A percentile compares a stretch with the other conserved stretches of the same genome.
Evolutionary conservation across 495 filamentous ascomycete genomes (phyloP).

Genomic region (Trichoderma virens): DNA sequence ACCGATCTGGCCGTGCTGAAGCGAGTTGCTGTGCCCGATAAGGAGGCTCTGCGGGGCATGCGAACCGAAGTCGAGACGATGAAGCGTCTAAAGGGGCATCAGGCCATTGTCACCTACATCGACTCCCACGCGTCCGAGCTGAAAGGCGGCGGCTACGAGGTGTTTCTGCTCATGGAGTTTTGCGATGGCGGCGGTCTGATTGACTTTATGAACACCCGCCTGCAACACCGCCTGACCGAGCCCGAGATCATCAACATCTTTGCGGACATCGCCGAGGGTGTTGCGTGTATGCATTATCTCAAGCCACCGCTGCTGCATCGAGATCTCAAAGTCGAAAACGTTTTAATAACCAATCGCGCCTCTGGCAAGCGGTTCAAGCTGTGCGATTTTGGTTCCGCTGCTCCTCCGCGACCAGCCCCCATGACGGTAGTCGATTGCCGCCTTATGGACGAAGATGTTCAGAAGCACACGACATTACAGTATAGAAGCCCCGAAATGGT

Average conservation of each 20-base stretch:
- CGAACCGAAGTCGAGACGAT: constrained; percentile 98
- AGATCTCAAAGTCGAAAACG: constrained; percentile 97
- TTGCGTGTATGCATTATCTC: constrained; percentile 98
- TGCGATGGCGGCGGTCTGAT: constrained; percentile 81
- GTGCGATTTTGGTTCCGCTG: constrained; percentile 95
- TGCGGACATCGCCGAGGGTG: constrained; percentile 87
- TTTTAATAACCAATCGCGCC: constrained; percentile 67
- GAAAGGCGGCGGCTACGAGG: constrained; percentile 89
- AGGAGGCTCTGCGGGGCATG: constrained; percentile 88
- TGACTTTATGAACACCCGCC: constrained; percentile 98
- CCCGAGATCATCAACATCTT: constrained; percentile 97
- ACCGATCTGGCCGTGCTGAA: constrained; percentile 86
- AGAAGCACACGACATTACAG: constrained; percentile 93
- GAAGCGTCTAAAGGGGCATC: constrained; percentile 96
- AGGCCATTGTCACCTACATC: constrained; percentile 93
- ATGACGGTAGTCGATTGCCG: constrained; percentile 79
- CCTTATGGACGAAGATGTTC: constrained; percentile 91
- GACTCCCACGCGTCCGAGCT: constrained; percentile 95
- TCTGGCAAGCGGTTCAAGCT: constrained; percentile 71
- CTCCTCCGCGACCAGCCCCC: constrained; percentile 74
- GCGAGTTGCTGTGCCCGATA: constrained; percentile 95
- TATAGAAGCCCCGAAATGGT: constrained; percentile 99
- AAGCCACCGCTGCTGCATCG: constrained; percentile 89
- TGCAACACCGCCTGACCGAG: constrained; percentile 94
- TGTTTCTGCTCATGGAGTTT: constrained; percentile 97